Evolutionary conservation across 2,329 filamentous ascomycete species (phyloP).

Genomic region (Penicillium sp.): DNA sequence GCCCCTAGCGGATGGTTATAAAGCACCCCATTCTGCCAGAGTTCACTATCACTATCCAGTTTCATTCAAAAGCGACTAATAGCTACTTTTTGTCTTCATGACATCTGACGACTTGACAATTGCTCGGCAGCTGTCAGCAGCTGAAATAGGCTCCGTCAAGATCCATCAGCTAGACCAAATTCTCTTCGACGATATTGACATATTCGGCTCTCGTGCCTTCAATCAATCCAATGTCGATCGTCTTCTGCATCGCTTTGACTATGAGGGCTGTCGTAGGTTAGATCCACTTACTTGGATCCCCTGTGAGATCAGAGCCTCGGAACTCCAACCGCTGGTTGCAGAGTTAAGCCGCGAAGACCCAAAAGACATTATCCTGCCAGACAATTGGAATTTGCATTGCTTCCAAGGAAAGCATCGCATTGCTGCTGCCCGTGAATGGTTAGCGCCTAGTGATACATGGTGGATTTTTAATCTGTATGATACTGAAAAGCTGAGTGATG

Average conservation of each 20-base stretch:
- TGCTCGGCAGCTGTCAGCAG: background rate
- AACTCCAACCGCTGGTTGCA: background rate
- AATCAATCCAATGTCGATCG: conserved; percentile 4
- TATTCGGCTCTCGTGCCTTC: conserved; percentile 7
- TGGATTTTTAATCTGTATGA: conserved; percentile 14
- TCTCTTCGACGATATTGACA: conserved; percentile 8
- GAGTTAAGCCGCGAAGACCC: background rate
- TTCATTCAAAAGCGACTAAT: no score
- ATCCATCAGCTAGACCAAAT: conserved; percentile 5
- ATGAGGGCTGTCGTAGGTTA: conserved; percentile 14
- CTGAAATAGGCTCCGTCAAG: conserved; percentile 1
- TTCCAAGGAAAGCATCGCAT: conserved; percentile 15
- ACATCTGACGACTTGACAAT: background rate
- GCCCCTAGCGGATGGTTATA: no score
- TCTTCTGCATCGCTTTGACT: conserved; percentile 13
- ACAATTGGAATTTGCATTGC: conserved; percentile 5
- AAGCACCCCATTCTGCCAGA: no score
- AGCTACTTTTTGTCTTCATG: no score
- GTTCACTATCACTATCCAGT: no score
- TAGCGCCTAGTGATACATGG: conserved; percentile 11
- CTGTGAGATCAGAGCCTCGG: conserved; percentile 1
- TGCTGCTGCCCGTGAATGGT: conserved; percentile 8
- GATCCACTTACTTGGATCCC: conserved; percentile 14
- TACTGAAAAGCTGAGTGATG: conserved; percentile 7
- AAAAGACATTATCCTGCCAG: background rate